phyloP scores from a whole-genome alignment of 2,329 filamentous ascomycete species.

The Apiospora sp. region DNA sequence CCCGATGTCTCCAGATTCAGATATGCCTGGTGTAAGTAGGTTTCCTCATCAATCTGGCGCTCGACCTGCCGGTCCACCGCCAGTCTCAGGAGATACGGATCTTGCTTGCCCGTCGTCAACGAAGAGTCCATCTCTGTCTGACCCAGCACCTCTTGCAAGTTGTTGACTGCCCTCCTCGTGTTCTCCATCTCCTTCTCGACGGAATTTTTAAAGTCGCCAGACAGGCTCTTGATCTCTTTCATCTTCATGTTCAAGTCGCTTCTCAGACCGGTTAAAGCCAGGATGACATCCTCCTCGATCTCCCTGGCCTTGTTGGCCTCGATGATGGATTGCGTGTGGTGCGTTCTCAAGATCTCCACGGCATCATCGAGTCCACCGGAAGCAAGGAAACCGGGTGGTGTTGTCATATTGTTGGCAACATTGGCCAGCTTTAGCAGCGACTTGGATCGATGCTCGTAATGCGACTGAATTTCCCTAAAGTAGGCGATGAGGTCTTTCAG shows the following conservation, averaged over 20 bases:
- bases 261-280: slow-evolving; percentile 83
- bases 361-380: slow-evolving; percentile 90
- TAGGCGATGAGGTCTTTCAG: slow-evolving; percentile 94
- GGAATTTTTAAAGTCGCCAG: slow-evolving; percentile 95
- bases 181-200: slow-evolving; percentile 94
- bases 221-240: slow-evolving; percentile 95
- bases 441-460: slow-evolving; percentile 88
- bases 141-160: slow-evolving; percentile 82
- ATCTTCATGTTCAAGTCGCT: slow-evolving; percentile 95
- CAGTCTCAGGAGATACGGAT: slow-evolving; percentile 88
- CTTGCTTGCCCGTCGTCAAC: slow-evolving; percentile 81
- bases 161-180: slow-evolving; percentile 80
- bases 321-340: slow-evolving; percentile 80
- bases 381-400: slow-evolving; percentile 78
- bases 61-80: slow-evolving; percentile 90
- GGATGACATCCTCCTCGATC: slow-evolving; percentile 90
- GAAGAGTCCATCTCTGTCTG: slow-evolving; percentile 81
- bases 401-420: slow-evolving; percentile 79
- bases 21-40: slow-evolving; percentile 96
- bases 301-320: slow-evolving; percentile 91
- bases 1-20: slow-evolving; percentile 94
- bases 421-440: slow-evolving; percentile 83
- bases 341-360: slow-evolving; percentile 78
- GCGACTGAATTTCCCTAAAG: slow-evolving; percentile 88
- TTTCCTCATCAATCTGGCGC: slow-evolving; percentile 94